phyloP scores from a whole-genome alignment of 2,329 filamentous ascomycete species.

The Botrytis elliptica region DNA sequence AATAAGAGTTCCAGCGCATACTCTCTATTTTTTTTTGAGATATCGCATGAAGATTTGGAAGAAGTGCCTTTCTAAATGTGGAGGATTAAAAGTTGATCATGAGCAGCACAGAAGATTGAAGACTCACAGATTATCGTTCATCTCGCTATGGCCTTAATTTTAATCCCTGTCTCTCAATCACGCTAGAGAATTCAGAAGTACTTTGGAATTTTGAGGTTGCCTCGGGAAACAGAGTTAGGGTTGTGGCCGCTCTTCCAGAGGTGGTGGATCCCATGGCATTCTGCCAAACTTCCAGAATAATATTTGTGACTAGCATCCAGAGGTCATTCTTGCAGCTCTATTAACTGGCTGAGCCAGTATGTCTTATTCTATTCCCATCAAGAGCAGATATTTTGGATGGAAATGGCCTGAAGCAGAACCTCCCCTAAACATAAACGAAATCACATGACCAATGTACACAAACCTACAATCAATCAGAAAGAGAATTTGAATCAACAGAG shows the following conservation, averaged over 20 bases:
- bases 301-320: no score
- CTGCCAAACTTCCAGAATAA: neutral
- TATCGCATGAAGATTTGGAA: neutral
- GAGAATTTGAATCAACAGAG: neutral
- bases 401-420: no score
- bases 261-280: neutral
- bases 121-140: neutral
- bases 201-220: neutral
- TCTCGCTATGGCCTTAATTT: neutral
- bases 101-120: neutral
- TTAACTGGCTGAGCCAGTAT: fast-evolving
- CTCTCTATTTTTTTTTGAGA: no score
- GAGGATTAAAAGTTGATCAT: neutral
- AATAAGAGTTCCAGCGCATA: neutral
- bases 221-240: neutral
- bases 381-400: neutral
- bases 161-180: neutral
- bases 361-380: neutral
- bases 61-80: neutral
- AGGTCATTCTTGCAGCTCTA: no score
- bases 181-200: neutral
- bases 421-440: no score
- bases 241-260: neutral
- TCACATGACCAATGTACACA: neutral
- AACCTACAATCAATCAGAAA: neutral